Evolutionary conservation across 495 filamentous ascomycete species (phyloP).

Genomic region (Cenococcum geophilum): DNA sequence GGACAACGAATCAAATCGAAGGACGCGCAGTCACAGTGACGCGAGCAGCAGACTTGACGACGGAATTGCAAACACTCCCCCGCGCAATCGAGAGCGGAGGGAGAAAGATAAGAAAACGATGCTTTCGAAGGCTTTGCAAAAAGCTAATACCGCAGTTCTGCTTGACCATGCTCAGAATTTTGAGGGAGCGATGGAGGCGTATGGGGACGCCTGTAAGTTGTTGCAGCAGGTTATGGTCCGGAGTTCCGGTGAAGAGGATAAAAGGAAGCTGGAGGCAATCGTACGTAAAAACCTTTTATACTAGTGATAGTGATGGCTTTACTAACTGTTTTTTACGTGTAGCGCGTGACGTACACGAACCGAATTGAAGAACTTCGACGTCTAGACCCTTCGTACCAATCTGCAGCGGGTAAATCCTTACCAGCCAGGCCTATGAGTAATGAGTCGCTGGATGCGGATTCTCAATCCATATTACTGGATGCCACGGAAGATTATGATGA

Average conservation of each 20-base stretch:
- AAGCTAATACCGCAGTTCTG: conserved; percentile 90
- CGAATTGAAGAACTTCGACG: conserved; percentile 78
- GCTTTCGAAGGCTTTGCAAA: conserved; percentile 86
- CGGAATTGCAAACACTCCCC: conserved; percentile 23
- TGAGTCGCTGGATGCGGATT: conserved; percentile 34
- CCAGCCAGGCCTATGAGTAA: conserved; percentile 72
- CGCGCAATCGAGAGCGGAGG: conserved; percentile 30
- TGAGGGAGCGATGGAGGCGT: conserved; percentile 86
- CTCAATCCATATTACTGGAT: conserved; percentile 34
- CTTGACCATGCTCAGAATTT: conserved; percentile 93
- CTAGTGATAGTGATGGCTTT: neutral
- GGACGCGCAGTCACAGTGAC: conserved; percentile 25
- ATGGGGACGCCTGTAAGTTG: conserved; percentile 78
- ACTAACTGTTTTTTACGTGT: conserved; percentile 24
- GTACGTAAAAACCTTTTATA: conserved; percentile 52
- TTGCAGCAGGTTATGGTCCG: conserved; percentile 80
- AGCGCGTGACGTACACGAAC: conserved; percentile 83
- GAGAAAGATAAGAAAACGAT: conserved; percentile 67
- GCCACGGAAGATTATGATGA: conserved; percentile 49
- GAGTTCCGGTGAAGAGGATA: conserved; percentile 76
- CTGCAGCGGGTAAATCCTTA: conserved; percentile 60
- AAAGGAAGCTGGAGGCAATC: conserved; percentile 78
- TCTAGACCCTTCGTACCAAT: conserved; percentile 53
- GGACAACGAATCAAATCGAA: conserved; percentile 10
- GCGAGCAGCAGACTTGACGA: conserved; percentile 30